Conservation (phyloP, 306 rosid genomes). For the Prunus campanulata region DNA sequence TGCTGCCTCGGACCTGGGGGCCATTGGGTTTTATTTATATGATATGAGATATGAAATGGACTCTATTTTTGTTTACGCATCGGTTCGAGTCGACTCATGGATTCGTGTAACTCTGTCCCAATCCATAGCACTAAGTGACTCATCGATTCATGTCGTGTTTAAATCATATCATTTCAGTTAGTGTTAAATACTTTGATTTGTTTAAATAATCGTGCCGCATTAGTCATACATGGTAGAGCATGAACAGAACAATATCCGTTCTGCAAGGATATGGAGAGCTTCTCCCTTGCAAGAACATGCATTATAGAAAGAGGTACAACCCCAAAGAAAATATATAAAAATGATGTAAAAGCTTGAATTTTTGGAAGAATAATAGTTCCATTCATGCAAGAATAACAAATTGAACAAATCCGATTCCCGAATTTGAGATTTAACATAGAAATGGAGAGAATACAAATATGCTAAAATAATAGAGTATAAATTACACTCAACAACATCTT, state of each 20-base stretch:
- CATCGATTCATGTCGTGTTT: conserved; percentile 2
- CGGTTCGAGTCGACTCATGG: no score
- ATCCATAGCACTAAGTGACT: background rate
- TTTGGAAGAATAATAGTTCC: background rate
- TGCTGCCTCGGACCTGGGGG: no score
- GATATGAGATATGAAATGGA: no score
- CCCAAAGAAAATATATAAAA: background rate
- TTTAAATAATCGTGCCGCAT: background rate
- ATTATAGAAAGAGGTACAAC: background rate
- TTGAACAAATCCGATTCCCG: background rate
- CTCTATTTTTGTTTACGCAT: no score
- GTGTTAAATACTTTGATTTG: background rate
- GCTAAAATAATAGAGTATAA: background rate
- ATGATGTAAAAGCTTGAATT: background rate
- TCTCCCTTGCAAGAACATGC: background rate
- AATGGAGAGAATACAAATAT: background rate
- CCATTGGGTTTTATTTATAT: no score
- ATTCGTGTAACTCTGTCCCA: background rate
- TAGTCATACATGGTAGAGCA: no score
- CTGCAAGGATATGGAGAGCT: background rate
- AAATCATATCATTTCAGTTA: background rate
- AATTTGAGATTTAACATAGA: background rate
- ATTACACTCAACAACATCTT: background rate
- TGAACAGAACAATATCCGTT: background rate
- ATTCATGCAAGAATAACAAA: background rate